Evolutionary conservation across 2,329 filamentous ascomycete species (phyloP), one percentile per base, ranked within the genome.

Genomic region (Penicillium frequentans): DNA sequence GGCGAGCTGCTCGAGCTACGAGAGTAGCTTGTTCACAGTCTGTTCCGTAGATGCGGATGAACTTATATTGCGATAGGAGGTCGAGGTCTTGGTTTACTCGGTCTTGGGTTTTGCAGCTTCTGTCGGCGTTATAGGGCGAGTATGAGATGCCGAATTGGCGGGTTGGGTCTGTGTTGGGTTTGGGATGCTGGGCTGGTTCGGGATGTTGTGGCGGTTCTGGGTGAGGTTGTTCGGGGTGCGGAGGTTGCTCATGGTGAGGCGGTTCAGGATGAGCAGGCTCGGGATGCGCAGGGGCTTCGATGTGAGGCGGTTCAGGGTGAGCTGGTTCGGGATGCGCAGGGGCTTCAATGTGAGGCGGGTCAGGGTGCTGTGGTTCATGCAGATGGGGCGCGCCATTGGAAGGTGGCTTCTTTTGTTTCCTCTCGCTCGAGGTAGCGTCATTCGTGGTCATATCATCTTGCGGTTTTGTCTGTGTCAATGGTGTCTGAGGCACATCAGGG

Each of bases 31-130:
- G 89, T 67, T 90, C 78, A 73, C 91, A 96, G 73, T 92, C 90
- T 56, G 86, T 85, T 52, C 91, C 91, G 70, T 96, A 96, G 68
- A 90, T 83, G 50, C 92, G 89, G 54, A 96, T 78, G 35, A 86
- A 73, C 19, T 80, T 79, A 74, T 89, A 92, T 14, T 75, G 72
- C 27, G 85, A 78, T 51, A 86, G 75, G 47, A 74, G 75, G 16
- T 77, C 75, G 64, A 95, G 84, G 67, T 96, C 91, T 21, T 75
- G 70, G 58, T 83, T 78, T 51, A 96, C 81, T 64, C 90, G 78
- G 1, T 78, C 75, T 52, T 81, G 77, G 6, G 82, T 78, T 73
- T 93, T 95, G 82, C 91, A 96, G 55, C 75, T 75, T 29, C 83
- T 79, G 57, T 83, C 79, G 45, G 66, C 70, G 52, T 78, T 80